Evolutionary conservation across 345 rosid genomes (phyloP).

Genomic region (Aurinia saxatilis): DNA sequence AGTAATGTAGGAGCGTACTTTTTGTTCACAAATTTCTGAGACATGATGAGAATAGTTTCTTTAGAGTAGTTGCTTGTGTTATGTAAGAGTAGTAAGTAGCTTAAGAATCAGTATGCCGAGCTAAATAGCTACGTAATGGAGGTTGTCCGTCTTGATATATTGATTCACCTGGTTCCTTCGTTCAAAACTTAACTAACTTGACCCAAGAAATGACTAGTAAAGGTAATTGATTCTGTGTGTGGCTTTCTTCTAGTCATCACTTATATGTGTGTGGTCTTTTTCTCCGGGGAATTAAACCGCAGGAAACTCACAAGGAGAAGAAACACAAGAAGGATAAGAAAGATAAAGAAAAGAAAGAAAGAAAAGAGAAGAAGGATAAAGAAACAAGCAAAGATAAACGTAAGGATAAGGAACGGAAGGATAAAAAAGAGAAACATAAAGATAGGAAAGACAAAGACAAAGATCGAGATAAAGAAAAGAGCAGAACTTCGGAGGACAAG

Average conservation of each 20-base stretch:
- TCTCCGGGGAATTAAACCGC: slow-evolving; percentile 1
- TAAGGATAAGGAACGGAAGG: slow-evolving; percentile 39
- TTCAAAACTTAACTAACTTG: background rate
- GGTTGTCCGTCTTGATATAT: background rate
- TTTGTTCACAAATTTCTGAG: background rate
- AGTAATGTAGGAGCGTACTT: background rate
- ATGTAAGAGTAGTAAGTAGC: background rate
- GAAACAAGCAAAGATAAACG: slow-evolving; percentile 49
- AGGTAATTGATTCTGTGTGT: background rate
- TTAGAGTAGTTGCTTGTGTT: background rate
- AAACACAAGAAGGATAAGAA: slow-evolving; percentile 46
- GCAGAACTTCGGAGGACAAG: slow-evolving; percentile 22
- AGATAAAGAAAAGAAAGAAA: slow-evolving; percentile 43
- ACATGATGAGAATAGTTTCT: background rate
- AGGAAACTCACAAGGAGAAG: slow-evolving; percentile 55
- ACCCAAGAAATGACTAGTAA: background rate
- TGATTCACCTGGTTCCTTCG: background rate
- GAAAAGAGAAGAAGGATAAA: slow-evolving; percentile 48
- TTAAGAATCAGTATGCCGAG: background rate
- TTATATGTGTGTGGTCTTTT: slow-evolving; percentile 6
- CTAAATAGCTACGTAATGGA: background rate
- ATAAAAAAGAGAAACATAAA: slow-evolving; percentile 42
- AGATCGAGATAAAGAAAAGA: slow-evolving; percentile 37
- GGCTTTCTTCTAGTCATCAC: background rate
- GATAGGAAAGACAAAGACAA: slow-evolving; percentile 47